A percentile compares a stretch with the other conserved stretches of the same genome.
Conservation (phyloP, 2,329 filamentous ascomycete species). For the Penicillium sp. region DNA sequence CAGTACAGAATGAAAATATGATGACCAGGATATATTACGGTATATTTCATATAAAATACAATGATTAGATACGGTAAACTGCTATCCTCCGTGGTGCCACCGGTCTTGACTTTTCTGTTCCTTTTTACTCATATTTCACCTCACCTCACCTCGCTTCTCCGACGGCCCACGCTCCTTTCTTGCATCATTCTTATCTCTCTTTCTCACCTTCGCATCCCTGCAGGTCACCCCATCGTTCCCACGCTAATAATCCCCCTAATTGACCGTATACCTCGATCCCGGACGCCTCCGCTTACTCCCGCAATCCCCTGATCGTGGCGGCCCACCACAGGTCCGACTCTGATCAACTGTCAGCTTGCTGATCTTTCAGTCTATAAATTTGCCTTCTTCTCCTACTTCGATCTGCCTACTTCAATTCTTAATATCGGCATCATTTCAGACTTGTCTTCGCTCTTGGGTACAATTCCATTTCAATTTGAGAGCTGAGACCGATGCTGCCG, state of each 20-base stretch:
- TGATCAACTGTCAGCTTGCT: slow-evolving; percentile 9
- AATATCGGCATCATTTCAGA: neutral
- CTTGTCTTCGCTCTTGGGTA: neutral
- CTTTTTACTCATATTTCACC: slow-evolving; percentile 1
- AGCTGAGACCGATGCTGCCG: slow-evolving; percentile 14
- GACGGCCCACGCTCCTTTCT: slow-evolving; percentile 14
- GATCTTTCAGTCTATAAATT: slow-evolving; percentile 12
- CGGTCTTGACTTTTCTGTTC: slow-evolving; percentile 19
- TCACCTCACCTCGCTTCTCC: slow-evolving; percentile 6
- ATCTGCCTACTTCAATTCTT: neutral
- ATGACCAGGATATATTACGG: neutral
- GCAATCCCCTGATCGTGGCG: slow-evolving; percentile 25
- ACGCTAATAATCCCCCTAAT: slow-evolving; percentile 12
- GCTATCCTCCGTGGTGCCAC: slow-evolving; percentile 22
- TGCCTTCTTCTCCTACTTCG: slow-evolving; percentile 5
- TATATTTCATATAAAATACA: neutral
- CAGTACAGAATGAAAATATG: neutral
- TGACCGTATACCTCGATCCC: neutral
- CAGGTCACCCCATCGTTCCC: slow-evolving; percentile 1
- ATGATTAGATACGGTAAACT: slow-evolving; percentile 11
- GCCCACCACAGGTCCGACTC: slow-evolving; percentile 17
- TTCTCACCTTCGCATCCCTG: slow-evolving; percentile 2
- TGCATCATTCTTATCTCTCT: slow-evolving; percentile 5
- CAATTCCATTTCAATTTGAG: neutral
- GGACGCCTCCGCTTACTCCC: slow-evolving; percentile 11